Evolutionary conservation across 805 yeast species (phyloP).

Genomic region (Myxozyma nipponensis): DNA sequence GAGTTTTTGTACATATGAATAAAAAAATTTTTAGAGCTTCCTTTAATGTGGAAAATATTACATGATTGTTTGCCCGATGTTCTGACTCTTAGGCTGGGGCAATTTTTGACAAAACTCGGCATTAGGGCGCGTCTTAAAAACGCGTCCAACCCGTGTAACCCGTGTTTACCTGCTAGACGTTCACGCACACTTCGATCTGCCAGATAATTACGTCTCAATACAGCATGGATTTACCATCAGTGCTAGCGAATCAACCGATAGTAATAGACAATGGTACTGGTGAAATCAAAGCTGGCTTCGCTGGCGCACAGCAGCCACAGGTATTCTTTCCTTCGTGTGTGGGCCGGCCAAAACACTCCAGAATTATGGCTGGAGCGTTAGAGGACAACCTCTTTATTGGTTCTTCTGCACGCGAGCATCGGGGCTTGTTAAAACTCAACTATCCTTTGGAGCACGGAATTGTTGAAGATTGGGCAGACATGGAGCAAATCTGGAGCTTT

Average conservation of each 20-base stretch:
- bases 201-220: too few species aligned
- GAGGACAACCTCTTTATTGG: conserved; percentile 74
- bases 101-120: too few species aligned
- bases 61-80: too few species aligned
- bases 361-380: conserved; percentile 71
- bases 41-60: too few species aligned
- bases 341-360: conserved; percentile 80
- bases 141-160: too few species aligned
- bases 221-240: conserved; percentile 19
- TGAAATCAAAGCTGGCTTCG: conserved; percentile 80
- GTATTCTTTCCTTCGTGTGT: conserved; percentile 58
- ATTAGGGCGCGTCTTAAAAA: too few species aligned
- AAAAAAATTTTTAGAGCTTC: too few species aligned
- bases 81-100: too few species aligned
- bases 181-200: too few species aligned
- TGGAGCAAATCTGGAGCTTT: conserved; percentile 78
- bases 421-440: conserved; percentile 69
- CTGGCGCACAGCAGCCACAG: conserved; percentile 83
- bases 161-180: too few species aligned
- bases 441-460: conserved; percentile 81
- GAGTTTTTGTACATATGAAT: too few species aligned
- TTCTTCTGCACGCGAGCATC: conserved; percentile 56
- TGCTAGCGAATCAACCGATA: conserved; percentile 57
- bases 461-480: conserved; percentile 76
- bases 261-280: conserved; percentile 88